These are phyloP conservation scores for Ceriops zippeliana DNA, from an alignment of 345 rosid species.

Conservation along the genomic window DNA sequence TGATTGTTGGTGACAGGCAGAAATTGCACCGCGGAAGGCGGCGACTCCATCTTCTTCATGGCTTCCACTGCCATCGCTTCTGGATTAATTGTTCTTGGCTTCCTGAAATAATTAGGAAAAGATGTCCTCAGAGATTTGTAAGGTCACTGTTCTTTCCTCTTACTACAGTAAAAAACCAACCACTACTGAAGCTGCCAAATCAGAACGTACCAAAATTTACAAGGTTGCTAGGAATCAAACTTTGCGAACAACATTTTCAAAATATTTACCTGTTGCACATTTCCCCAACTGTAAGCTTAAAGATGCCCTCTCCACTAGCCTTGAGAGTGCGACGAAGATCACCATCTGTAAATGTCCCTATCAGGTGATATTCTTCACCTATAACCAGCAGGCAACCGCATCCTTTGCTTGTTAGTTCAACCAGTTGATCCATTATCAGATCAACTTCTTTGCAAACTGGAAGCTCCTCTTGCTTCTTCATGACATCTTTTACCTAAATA, in stretches of 20 bases:
- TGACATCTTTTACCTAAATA: constrained; percentile 71
- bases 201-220: background rate
- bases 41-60: constrained; percentile 94
- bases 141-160: no score
- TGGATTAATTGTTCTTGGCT: constrained; percentile 73
- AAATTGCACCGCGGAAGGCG: constrained; percentile 94
- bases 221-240: background rate
- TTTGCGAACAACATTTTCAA: background rate
- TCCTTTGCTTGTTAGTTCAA: constrained; percentile 88
- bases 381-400: constrained; percentile 70
- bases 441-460: constrained; percentile 87
- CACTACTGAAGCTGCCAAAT: background rate
- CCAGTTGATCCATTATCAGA: constrained; percentile 83
- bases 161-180: background rate
- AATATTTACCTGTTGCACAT: constrained; percentile 79
- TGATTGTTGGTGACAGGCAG: constrained; percentile 64
- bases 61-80: constrained; percentile 98
- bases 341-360: constrained; percentile 80
- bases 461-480: constrained; percentile 88
- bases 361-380: constrained; percentile 48
- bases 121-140: no score
- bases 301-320: constrained; percentile 79
- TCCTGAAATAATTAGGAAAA: constrained; percentile 43
- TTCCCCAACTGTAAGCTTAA: constrained; percentile 84
- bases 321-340: constrained; percentile 90